Base-by-base conservation (phyloP, 2,329 filamentous ascomycete genomes). In the Zymoseptoria tritici region DNA sequence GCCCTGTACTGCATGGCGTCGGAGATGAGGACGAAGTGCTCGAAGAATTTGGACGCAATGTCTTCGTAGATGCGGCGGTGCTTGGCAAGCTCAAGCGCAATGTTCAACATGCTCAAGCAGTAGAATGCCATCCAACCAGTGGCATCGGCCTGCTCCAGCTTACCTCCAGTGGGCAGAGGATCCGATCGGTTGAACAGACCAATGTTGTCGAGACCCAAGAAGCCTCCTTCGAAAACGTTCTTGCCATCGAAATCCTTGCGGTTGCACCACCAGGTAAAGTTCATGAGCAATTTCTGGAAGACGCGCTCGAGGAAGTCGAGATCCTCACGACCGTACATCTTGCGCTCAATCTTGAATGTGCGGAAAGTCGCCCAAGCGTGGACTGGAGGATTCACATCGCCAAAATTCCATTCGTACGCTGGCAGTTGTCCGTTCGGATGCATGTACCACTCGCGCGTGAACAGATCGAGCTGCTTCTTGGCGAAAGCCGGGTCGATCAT, bases 211-310 rank as follows among this genome's bases (percentile, higher is more conserved):
- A 97, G 80, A 52, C 93, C 93, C 7, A 97, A 80, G 80, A 97
- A 97, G 51, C 93, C 93, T 66, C 93, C 94, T 72, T 97, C 94
- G 67, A 97, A 97, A 26, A 97, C 89, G 70, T 97, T 97, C 79
- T 97, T 97, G 69, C 91, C 93, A 9, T 96, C 90, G 9, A 83
- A 83, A 69, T 97, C 93, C 76, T 97, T 97, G 60, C 93, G 88
- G 74, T 97, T 97, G 20, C 97, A 93, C 93, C 93, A 97, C 94
- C 94, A 97, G 3, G 94, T 97, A 74, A 97, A 97, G 78, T 97
- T 97, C 64, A 97, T 81, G 22, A 97, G 80, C 61, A 97, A 77
- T 75, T 97, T 97, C 72, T 97, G 94, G 79, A 97, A 97, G 4
- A 97, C 91, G 20, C 93, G 85, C 79, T 97, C 93, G 9, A 97